Conservation (phyloP, 2,329 filamentous ascomycete species). For the Monosporascus sp. region DNA sequence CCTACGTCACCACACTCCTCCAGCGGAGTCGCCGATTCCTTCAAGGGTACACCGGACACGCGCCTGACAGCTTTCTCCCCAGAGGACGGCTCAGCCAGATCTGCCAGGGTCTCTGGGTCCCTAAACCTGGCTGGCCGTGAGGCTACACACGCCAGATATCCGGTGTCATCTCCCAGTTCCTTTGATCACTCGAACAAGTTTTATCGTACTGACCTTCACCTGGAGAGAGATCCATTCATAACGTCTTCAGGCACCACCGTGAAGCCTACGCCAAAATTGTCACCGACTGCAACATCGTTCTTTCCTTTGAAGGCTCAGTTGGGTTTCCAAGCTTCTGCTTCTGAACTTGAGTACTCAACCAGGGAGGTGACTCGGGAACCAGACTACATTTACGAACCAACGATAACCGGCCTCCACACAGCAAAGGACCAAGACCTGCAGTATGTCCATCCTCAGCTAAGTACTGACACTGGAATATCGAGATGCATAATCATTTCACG, state of each 20-base stretch:
- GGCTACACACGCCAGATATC: slow-evolving; percentile 17
- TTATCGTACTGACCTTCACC: slow-evolving; percentile 14
- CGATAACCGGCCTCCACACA: slow-evolving; percentile 5
- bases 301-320: slow-evolving; percentile 39
- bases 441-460: slow-evolving; percentile 33
- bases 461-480: slow-evolving; percentile 41
- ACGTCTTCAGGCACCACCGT: slow-evolving; percentile 28
- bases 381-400: slow-evolving; percentile 3
- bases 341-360: slow-evolving; percentile 12
- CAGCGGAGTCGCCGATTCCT: slow-evolving; percentile 48
- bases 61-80: slow-evolving; percentile 60
- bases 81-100: slow-evolving; percentile 45
- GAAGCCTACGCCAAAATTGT: slow-evolving; percentile 45
- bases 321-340: slow-evolving; percentile 6
- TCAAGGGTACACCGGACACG: slow-evolving; percentile 60
- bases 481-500: slow-evolving; percentile 39
- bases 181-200: slow-evolving; percentile 17
- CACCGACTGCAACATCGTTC: slow-evolving; percentile 59
- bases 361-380: slow-evolving; percentile 10
- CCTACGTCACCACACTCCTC: slow-evolving; percentile 48
- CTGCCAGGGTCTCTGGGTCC: slow-evolving; percentile 31
- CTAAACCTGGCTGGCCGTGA: slow-evolving; percentile 27
- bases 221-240: slow-evolving; percentile 50
- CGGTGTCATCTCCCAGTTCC: slow-evolving; percentile 16
- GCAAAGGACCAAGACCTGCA: slow-evolving; percentile 11